Evolutionary conservation across 768 basidiomycete species (phyloP), one percentile per base, ranked within the genome.

Genomic region (Amanita muscaria): DNA sequence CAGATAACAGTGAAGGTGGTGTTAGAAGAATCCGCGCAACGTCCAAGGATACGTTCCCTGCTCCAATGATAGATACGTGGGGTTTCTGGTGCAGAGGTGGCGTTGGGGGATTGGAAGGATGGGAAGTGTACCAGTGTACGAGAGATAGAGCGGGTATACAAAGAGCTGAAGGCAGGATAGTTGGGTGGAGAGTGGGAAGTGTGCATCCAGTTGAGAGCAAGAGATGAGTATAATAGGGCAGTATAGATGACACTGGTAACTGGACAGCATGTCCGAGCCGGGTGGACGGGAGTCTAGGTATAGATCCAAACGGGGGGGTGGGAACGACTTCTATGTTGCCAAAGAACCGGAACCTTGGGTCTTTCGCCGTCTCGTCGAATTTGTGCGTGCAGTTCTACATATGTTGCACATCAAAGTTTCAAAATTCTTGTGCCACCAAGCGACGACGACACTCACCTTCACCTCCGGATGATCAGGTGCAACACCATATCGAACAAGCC

Each of bases 391-490:
- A 96, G 62, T 98, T 98, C 93, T 97, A 44, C 50, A 16, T 44
- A 37, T 18, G 22, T 22, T 33, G 42, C 32, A 41, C 27, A 12
- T 29, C 27, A 38, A 43, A 15, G 43, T 31, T 18, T 19, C 38
- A 40, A 32, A 39, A 30, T n/a, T 40, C 46, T 32, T 38, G 25
- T 39, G 39, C 27, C 22, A 44, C 40, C 39, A 33, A 40, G 18
- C 41, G 5, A 15, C 16, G 19, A 21, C 19, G 4, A 48, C 5
- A n/a, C 67, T 59, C 52, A 63, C 94, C 78, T 97, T 99, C 62
- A 98, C 93, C 67, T 97, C 94, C 8, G 96, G 91, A 62, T 98
- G 94, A 66, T 98, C 94, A 34, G 94, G 94, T 9, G 96, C 94
- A 11, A 99, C 93, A 0, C 96, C 93, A 56, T 93, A 99, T 35